Percentiles rank a stretch among this genome's conserved stretches.
phyloP scores from a whole-genome alignment of 2,329 filamentous ascomycete species.

The Chaetomium globosum region DNA sequence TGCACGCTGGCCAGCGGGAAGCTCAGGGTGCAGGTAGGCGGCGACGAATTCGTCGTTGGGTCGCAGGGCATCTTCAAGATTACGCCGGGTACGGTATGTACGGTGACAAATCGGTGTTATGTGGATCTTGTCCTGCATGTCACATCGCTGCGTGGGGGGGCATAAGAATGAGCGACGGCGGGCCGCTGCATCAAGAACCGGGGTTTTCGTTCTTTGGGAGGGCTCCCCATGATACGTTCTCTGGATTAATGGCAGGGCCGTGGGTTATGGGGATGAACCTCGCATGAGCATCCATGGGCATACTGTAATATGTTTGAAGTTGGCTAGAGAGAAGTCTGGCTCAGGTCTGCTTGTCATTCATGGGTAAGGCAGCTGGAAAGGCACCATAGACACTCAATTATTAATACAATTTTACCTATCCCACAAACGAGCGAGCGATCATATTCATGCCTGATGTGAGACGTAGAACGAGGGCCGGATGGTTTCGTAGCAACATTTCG shows the following conservation, averaged over 20 bases:
- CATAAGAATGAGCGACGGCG: background rate
- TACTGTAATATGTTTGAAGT: background rate
- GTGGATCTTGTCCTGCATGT: slow-evolving; percentile 37
- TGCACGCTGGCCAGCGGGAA: slow-evolving; percentile 30
- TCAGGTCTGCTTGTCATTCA: no score
- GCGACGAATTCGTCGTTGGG: slow-evolving; percentile 37
- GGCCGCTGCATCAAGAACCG: no score
- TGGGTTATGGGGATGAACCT: background rate
- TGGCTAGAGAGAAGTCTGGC: background rate
- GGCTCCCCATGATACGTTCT: background rate
- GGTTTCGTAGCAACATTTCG: no score
- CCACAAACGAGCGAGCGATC: no score
- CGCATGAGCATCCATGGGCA: background rate
- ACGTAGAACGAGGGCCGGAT: no score
- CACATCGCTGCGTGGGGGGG: background rate
- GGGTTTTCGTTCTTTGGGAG: background rate
- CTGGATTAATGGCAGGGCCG: background rate
- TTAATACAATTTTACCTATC: no score
- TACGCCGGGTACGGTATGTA: slow-evolving; percentile 29
- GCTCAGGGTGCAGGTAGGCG: slow-evolving; percentile 27
- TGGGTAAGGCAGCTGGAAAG: no score
- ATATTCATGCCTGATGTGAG: no score
- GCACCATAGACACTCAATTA: no score
- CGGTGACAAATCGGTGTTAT: slow-evolving; percentile 37
- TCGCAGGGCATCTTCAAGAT: slow-evolving; percentile 39